Percentiles rank a stretch among this genome's conserved stretches.
phyloP scores from a whole-genome alignment of 2,329 filamentous ascomycete species.

The Paraphaeosphaeria minitans region DNA sequence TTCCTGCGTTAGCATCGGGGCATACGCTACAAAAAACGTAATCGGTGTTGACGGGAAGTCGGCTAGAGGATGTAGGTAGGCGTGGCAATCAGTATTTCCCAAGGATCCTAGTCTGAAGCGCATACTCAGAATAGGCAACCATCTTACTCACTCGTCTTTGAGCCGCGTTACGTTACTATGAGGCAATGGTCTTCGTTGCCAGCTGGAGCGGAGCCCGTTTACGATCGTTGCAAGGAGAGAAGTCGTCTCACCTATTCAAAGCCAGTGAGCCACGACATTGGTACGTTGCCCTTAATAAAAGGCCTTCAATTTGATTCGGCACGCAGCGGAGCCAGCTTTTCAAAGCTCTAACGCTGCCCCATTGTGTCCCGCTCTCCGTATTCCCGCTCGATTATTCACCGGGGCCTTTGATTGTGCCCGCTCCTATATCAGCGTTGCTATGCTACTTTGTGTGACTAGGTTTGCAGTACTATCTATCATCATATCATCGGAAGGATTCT shows the following conservation, averaged over 20 bases:
- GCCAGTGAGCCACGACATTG: neutral
- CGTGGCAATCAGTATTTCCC: neutral
- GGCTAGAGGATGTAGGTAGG: neutral
- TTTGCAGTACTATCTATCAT: neutral
- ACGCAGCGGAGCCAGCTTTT: neutral
- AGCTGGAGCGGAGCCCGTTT: neutral
- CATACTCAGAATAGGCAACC: neutral
- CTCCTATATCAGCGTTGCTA: neutral
- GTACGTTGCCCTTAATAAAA: no score
- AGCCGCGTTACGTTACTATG: neutral
- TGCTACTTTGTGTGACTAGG: neutral
- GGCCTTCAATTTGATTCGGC: no score
- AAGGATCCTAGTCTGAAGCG: neutral
- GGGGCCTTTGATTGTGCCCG: neutral
- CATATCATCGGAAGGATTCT: neutral
- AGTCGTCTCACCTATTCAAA: neutral
- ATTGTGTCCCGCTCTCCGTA: slow-evolving; percentile 6
- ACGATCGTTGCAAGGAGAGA: neutral
- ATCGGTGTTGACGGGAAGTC: neutral
- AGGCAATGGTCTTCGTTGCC: neutral
- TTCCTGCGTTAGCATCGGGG: neutral
- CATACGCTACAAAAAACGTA: neutral
- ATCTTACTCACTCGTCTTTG: neutral
- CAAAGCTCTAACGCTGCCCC: slow-evolving; percentile 8
- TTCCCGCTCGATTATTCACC: slow-evolving; percentile 1